Evolutionary conservation across 1,139 yeast species (phyloP).

Genomic region (Yamadazyma oceani): DNA sequence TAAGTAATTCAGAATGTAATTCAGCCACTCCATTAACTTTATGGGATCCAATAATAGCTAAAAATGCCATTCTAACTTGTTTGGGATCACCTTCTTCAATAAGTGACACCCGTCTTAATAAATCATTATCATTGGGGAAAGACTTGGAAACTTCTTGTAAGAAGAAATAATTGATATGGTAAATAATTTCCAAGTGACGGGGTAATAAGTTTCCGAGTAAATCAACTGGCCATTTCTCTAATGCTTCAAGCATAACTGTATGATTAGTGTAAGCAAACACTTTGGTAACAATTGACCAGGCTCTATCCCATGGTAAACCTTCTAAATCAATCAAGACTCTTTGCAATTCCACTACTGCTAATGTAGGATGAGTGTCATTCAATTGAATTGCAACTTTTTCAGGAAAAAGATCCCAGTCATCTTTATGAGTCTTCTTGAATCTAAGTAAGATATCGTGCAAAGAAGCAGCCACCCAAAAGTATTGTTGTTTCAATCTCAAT

Average conservation of each 20-base stretch:
- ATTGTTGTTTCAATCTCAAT: constrained; percentile 90
- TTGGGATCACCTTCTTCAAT: constrained; percentile 81
- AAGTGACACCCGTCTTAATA: constrained; percentile 72
- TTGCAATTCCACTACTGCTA: constrained; percentile 88
- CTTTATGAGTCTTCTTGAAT: constrained; percentile 72
- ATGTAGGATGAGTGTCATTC: constrained; percentile 93
- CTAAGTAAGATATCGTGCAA: constrained; percentile 89
- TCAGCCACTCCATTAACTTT: constrained; percentile 96
- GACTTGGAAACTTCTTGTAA: constrained; percentile 70
- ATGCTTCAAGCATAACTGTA: constrained; percentile 92
- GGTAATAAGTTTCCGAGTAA: constrained; percentile 78
- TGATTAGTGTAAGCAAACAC: constrained; percentile 94
- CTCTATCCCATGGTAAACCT: constrained; percentile 74
- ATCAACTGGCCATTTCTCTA: constrained; percentile 94
- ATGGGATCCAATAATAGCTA: constrained; percentile 91
- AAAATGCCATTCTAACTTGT: constrained; percentile 87
- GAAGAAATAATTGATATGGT: constrained; percentile 80
- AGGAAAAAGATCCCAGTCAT: constrained; percentile 77
- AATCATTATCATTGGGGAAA: constrained; percentile 71
- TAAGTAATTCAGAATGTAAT: constrained; percentile 86
- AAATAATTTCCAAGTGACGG: constrained; percentile 87
- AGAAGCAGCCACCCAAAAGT: constrained; percentile 96
- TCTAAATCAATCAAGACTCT: constrained; percentile 84
- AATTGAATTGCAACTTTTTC: constrained; percentile 89
- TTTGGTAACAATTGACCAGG: constrained; percentile 79